Conservation (phyloP, 768 basidiomycete genomes). For the Chalciporus pseudorubinellus region DNA sequence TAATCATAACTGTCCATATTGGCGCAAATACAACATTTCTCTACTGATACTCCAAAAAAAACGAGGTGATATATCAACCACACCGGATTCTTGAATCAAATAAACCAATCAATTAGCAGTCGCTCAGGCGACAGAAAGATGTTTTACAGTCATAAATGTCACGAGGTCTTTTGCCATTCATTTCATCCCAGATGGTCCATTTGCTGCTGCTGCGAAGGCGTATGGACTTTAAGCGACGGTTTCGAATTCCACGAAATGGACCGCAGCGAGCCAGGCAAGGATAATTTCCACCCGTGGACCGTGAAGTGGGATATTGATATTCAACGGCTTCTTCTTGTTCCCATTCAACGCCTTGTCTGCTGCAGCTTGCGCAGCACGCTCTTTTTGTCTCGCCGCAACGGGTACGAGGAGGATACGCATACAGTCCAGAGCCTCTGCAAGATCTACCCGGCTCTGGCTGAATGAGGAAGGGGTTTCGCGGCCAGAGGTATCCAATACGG, state of each 20-base stretch:
- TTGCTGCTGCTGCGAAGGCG: background rate
- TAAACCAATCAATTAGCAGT: slow-evolving; percentile 3
- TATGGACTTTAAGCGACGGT: slow-evolving; percentile 19
- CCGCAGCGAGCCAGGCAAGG: slow-evolving; percentile 81
- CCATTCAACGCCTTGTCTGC: slow-evolving; percentile 46
- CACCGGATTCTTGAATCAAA: background rate
- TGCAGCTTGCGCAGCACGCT: slow-evolving; percentile 51
- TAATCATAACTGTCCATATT: background rate
- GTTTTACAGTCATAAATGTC: background rate
- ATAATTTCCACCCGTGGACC: slow-evolving; percentile 84
- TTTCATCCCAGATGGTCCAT: background rate
- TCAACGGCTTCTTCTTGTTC: slow-evolving; percentile 55
- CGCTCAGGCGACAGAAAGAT: background rate
- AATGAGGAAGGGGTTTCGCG: slow-evolving; percentile 18
- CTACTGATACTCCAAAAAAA: background rate
- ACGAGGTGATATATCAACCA: background rate
- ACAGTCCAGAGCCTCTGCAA: slow-evolving; percentile 59
- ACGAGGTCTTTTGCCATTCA: slow-evolving; percentile 9
- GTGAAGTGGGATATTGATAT: slow-evolving; percentile 80
- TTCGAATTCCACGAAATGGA: slow-evolving; percentile 75
- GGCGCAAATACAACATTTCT: background rate
- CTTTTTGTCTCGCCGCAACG: slow-evolving; percentile 60
- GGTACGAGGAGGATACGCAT: slow-evolving; percentile 73
- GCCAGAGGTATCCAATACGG: slow-evolving; percentile 23
- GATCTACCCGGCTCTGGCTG: slow-evolving; percentile 34